These are phyloP conservation scores for Paspalum vaginatum DNA, from an alignment of 176 grass and related monocot species.

Conservation along the genomic window DNA sequence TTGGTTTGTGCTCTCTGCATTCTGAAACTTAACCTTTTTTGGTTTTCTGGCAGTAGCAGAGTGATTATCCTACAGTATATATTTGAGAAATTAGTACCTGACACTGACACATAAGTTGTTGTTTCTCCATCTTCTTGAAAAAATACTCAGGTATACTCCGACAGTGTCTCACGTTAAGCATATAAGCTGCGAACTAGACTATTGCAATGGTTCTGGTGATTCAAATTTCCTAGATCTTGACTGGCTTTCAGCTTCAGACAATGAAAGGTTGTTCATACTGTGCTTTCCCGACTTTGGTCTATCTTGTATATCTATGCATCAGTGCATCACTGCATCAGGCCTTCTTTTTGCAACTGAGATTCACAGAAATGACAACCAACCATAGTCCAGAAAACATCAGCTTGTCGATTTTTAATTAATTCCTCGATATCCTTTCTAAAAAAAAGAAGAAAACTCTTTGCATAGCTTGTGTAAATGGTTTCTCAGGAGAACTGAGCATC, in stretches of 20 bases:
- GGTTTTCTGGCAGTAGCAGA: conserved; percentile 17
- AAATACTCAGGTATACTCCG: conserved; percentile 50
- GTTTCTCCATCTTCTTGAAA: conserved; percentile 38
- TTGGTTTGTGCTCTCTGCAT: conserved; percentile 37
- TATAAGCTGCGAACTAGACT: conserved; percentile 45
- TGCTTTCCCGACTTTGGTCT: conserved; percentile 24
- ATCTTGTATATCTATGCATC: conserved; percentile 7
- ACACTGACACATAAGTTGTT: neutral
- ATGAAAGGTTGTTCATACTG: conserved; percentile 51
- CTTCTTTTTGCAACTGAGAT: neutral
- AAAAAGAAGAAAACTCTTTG: conserved; percentile 11
- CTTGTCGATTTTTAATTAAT: neutral
- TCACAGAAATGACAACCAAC: conserved; percentile 16
- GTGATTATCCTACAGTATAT: neutral
- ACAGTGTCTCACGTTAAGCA: conserved; percentile 44
- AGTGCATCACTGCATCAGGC: neutral
- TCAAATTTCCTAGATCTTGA: conserved; percentile 69
- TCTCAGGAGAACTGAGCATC: neutral
- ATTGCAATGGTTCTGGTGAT: conserved; percentile 54
- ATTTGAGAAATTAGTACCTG: conserved; percentile 11
- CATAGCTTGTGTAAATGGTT: neutral
- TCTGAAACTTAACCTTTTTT: conserved; percentile 31
- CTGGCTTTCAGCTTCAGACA: conserved; percentile 61
- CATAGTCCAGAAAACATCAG: neutral
- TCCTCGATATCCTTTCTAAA: conserved; percentile 12